Conservation (phyloP, 2,329 filamentous ascomycete species). For the Fusarium tuaranense region DNA sequence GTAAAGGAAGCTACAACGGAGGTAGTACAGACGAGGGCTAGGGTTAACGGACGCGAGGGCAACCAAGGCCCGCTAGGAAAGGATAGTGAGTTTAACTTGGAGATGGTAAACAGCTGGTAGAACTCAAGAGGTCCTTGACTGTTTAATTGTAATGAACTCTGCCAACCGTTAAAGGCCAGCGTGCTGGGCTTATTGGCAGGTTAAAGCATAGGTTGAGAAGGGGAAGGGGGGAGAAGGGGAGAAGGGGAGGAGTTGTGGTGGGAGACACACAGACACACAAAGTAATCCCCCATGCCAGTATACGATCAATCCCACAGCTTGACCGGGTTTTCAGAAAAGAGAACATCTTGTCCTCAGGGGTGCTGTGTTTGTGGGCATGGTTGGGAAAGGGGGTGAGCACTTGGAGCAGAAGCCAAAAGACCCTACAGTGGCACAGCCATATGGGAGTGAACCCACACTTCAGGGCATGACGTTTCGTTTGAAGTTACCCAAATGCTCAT, state of each 20-base stretch:
- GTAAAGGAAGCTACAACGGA: not conserved
- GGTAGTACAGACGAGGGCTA: not conserved
- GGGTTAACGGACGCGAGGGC: not conserved
- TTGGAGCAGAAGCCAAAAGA: not conserved
- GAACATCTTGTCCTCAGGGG: not conserved
- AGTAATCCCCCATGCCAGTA: no score
- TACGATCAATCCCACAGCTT: not conserved
- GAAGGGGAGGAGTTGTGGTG: not conserved
- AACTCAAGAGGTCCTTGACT: not conserved
- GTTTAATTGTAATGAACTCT: not conserved
- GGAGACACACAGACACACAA: not conserved
- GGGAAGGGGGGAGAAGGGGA: not conserved
- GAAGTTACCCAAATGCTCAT: not conserved
- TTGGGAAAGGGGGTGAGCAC: not conserved
- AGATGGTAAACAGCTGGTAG: no score
- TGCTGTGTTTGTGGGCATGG: not conserved
- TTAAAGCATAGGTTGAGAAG: not conserved
- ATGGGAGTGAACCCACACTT: not conserved
- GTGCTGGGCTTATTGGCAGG: not conserved
- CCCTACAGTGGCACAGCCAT: not conserved
- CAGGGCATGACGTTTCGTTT: not conserved
- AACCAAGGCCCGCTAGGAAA: not conserved
- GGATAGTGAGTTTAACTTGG: not conserved
- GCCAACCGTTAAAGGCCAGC: accelerated
- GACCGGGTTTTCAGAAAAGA: not conserved